Percentiles rank a stretch among this genome's conserved stretches.
Conservation (phyloP, 352 stramenopile genomes). For the Pilasporangium apinafurcum region DNA sequence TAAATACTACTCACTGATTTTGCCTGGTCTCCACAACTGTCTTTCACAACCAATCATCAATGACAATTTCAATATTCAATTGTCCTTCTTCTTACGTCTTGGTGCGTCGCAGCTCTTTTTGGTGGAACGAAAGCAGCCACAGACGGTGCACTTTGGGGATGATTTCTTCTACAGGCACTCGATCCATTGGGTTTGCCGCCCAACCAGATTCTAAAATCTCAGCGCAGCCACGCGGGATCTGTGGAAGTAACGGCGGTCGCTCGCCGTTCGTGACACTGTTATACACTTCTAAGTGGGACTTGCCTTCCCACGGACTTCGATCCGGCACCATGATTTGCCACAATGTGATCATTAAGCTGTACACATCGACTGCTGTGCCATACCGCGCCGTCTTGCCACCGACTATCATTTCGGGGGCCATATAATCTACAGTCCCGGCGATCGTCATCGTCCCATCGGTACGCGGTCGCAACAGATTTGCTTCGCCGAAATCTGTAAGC, state of each 20-base stretch:
- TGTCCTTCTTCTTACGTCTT: too few species aligned
- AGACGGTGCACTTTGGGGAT: constrained; percentile 71
- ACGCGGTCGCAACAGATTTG: constrained; percentile 71
- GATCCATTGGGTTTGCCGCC: constrained; percentile 60
- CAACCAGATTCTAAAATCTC: constrained; percentile 72
- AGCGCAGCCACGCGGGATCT: constrained; percentile 61
- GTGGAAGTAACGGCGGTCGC: constrained; percentile 56
- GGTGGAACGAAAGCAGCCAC: constrained; percentile 71
- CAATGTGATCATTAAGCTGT: constrained; percentile 84
- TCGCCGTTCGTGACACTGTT: constrained; percentile 63
- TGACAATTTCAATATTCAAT: too few species aligned
- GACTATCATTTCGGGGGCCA: constrained; percentile 82
- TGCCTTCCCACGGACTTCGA: constrained; percentile 65
- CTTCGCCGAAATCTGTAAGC: constrained; percentile 80
- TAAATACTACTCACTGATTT: constrained; percentile 3
- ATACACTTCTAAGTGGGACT: constrained; percentile 80
- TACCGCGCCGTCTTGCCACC: constrained; percentile 77
- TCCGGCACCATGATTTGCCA: constrained; percentile 84
- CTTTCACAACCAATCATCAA: background rate
- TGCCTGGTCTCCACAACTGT: constrained; percentile 28
- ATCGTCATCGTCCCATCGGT: constrained; percentile 84
- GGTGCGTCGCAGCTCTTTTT: too few species aligned
- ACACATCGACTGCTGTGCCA: constrained; percentile 73
- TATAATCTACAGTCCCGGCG: constrained; percentile 81
- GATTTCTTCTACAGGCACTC: constrained; percentile 69